Conservation (phyloP, 2,329 filamentous ascomycete genomes). For the Cadophora sp. region DNA sequence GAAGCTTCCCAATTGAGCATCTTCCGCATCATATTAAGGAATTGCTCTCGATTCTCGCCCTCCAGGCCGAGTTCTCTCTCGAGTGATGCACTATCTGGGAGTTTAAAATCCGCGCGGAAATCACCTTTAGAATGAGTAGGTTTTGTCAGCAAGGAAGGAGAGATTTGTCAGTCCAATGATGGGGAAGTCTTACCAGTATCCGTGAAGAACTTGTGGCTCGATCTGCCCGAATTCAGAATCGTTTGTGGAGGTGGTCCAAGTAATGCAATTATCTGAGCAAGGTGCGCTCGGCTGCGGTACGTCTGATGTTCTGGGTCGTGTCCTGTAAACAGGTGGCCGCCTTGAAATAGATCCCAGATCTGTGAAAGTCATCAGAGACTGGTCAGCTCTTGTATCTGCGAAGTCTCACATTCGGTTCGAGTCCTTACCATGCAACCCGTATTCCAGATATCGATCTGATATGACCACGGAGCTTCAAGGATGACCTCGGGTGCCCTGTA, state of each 20-base stretch:
- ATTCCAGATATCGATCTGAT: slow-evolving; percentile 60
- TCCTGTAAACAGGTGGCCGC: slow-evolving; percentile 2
- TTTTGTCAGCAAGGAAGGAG: neutral
- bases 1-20: slow-evolving; percentile 45
- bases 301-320: neutral
- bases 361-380: neutral
- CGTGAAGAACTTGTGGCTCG: neutral
- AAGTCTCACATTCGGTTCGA: neutral
- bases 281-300: neutral
- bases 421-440: slow-evolving; percentile 57
- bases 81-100: neutral
- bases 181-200: neutral
- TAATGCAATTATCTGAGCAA: slow-evolving; percentile 11
- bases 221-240: neutral
- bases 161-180: neutral
- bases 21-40: slow-evolving; percentile 42
- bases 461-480: slow-evolving; percentile 53
- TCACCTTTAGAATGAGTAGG: neutral
- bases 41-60: slow-evolving; percentile 43
- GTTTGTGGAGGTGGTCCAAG: slow-evolving; percentile 12
- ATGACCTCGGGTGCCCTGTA: slow-evolving; percentile 57
- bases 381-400: neutral
- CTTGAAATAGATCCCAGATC: slow-evolving; percentile 19
- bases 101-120: neutral
- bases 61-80: slow-evolving; percentile 22